Percentiles rank a stretch among this genome's conserved stretches.
Conservation (phyloP, 352 stramenopile species). For the Pythium aristosporum region DNA sequence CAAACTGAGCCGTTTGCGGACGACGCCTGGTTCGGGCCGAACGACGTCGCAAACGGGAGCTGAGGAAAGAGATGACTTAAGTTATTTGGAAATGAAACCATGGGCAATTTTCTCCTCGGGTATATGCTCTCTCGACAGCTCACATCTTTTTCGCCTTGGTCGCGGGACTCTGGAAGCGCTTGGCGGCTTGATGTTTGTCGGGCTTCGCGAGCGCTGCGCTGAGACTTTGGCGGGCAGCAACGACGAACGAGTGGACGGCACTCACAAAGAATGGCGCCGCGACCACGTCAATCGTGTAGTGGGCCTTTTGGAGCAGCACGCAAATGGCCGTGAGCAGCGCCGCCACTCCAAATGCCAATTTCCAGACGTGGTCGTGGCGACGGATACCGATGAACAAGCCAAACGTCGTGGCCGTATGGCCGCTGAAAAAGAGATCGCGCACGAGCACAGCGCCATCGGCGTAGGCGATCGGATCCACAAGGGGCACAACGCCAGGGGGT, state of each 20-base stretch:
- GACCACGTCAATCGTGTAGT: conserved; percentile 39
- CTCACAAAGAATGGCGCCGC: conserved; percentile 41
- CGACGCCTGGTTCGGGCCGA: no score
- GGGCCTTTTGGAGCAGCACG: conserved; percentile 36
- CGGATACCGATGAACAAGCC: conserved; percentile 31
- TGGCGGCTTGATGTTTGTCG: conserved; percentile 2
- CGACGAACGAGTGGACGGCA: conserved; percentile 30
- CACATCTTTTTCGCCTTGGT: conserved; percentile 13
- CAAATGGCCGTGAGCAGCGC: conserved; percentile 27
- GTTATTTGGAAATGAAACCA: conserved; percentile 22
- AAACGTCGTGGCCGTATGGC: conserved; percentile 37
- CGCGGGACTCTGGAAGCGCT: not conserved
- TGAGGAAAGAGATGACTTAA: conserved; percentile 10
- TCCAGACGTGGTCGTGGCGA: conserved; percentile 31
- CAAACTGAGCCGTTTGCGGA: no score
- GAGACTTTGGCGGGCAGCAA: conserved; percentile 1
- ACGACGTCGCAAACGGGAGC: not conserved
- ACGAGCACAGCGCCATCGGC: conserved; percentile 31
- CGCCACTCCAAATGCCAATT: conserved; percentile 26
- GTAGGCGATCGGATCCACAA: conserved; percentile 36
- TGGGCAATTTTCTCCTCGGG: conserved; percentile 8
- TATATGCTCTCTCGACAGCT: not conserved
- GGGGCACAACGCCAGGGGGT: conserved; percentile 26
- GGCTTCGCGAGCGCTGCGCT: conserved; percentile 1
- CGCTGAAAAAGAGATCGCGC: conserved; percentile 41